phyloP scores from a whole-genome alignment of 306 rosid species.

The Dryas octopetala region DNA sequence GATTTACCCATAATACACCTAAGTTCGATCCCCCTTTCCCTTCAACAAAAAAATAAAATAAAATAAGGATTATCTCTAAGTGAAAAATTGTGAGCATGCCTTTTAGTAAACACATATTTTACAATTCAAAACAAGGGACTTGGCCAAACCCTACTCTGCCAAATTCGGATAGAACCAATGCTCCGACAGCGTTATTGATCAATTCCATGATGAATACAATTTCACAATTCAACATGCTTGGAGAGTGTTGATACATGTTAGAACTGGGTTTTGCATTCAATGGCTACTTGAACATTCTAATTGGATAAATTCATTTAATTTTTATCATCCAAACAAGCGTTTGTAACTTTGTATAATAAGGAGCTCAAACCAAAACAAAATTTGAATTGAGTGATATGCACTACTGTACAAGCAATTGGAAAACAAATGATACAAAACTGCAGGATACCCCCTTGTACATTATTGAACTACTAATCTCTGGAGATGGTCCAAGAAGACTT shows the following conservation, averaged over 20 bases:
- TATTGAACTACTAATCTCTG: constrained; percentile 95
- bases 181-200: too few relatives aligned
- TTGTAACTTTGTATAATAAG: not conserved
- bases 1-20: too few relatives aligned
- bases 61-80: too few relatives aligned
- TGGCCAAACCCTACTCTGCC: too few relatives aligned
- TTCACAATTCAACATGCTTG: not conserved
- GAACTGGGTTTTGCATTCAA: not conserved
- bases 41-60: too few relatives aligned
- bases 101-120: too few relatives aligned
- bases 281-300: not conserved
- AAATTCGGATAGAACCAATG: too few relatives aligned
- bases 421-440: constrained; percentile 34
- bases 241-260: not conserved
- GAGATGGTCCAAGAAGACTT: constrained; percentile 93
- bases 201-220: too few relatives aligned
- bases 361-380: constrained; percentile 6
- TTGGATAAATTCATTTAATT: not conserved
- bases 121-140: too few relatives aligned
- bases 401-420: constrained; percentile 39
- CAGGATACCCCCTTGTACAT: constrained; percentile 13
- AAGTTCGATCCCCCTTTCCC: too few relatives aligned
- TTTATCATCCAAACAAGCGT: not conserved
- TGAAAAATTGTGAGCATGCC: too few relatives aligned
- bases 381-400: constrained; percentile 8